Base-by-base conservation (phyloP, 2,329 filamentous ascomycete genomes). In the Bipolaris victoriae region DNA sequence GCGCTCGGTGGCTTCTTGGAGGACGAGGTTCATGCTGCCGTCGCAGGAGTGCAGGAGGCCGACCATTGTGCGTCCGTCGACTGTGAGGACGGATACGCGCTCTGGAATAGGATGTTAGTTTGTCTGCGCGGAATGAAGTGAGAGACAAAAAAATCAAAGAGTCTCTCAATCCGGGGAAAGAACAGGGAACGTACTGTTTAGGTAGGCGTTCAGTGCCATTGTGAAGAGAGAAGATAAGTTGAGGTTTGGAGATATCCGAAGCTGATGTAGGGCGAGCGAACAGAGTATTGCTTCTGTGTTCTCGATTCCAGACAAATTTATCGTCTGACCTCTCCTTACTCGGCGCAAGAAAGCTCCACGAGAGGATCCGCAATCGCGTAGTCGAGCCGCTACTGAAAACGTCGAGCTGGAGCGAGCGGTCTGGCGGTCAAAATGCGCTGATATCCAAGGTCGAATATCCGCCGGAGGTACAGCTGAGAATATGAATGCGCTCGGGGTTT, bases 1-100 rank as follows among this genome's bases (percentile, higher is more conserved):
- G 65, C 95, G 90, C 78, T 99, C 95, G 60, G 92, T 82, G 3
- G 94, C 91, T 63, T 91, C 84, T 65, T 88, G 86, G 11, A 99
- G 84, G 24, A 98, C 92, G 61, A 99, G 81, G 78, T 99, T 99
- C 65, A 95, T 98, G 70, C 90, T 87, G 78, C 97, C 89, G 77
- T 99, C 95, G 74, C 90, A 92, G 43, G 90, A 91, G 47, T 94
- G 82, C 52, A 99, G 86, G 2, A 84, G 93, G 58, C 95, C 95
- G 65, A 78, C 76, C 58, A 83, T 77, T 45, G 91, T 96, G 69
- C 94, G 89, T 49, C 94, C 95, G 78, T 98, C 95, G 67, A 91
- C 90, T 26, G 95, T 98, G 63, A 98, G 86, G 71, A 98, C 89
- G 57, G 93, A 84, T 68, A 98, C 91, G 78, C 92, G 96, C 79